These are phyloP conservation scores for Pistacia integerrima DNA, from an alignment of 345 rosid genomes.

Conservation along the genomic window DNA sequence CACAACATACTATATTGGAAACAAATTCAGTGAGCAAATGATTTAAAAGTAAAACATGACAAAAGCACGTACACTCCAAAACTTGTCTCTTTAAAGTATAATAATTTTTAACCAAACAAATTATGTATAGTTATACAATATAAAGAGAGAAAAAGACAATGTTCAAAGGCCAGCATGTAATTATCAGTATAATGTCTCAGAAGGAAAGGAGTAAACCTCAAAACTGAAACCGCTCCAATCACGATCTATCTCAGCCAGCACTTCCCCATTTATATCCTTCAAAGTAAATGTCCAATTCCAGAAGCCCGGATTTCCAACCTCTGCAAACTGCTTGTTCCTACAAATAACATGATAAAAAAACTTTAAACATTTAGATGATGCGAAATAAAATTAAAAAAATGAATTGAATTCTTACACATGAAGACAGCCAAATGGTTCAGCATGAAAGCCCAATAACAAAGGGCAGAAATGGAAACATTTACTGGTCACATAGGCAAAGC, in stretches of 20 bases:
- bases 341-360: slow-evolving; percentile 21
- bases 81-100: background rate
- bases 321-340: slow-evolving; percentile 88
- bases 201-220: slow-evolving; percentile 53
- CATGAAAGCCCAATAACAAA: background rate
- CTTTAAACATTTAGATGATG: slow-evolving; percentile 9
- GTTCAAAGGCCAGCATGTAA: background rate
- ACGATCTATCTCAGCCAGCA: slow-evolving; percentile 84
- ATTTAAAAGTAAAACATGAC: background rate
- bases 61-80: background rate
- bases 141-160: background rate
- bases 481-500: background rate
- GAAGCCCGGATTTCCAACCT: slow-evolving; percentile 91
- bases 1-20: too few relatives aligned
- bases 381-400: background rate
- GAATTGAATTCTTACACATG: background rate
- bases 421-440: background rate
- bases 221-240: slow-evolving; percentile 99
- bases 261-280: slow-evolving; percentile 77
- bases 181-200: background rate
- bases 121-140: background rate
- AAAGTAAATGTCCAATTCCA: slow-evolving; percentile 99
- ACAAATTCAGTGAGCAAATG: background rate
- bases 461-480: background rate
- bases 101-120: slow-evolving; percentile 24